Evolutionary conservation across 257 asterid genomes (phyloP), one percentile per base, ranked within the genome.

Genomic region (Salvia rosmarinus): DNA sequence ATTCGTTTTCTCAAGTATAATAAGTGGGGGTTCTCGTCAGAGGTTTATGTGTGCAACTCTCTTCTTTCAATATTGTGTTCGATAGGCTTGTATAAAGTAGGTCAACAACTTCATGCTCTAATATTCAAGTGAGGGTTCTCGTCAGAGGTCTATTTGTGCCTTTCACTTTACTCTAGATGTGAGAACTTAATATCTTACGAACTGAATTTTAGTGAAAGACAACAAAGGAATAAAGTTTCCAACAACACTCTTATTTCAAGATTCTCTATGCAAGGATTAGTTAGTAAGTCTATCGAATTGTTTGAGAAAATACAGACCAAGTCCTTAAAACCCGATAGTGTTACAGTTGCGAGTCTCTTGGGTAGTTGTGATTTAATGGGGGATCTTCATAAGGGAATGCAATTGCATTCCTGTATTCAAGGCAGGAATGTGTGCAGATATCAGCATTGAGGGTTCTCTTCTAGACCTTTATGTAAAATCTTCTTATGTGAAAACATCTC

Each of bases 391-490:
- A 92, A 82, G 78, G 98, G 98, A 70, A 79, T 72, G 72, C 96
- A 92, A 67, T 79, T 92, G 77, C 96, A 92, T 67, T 78, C 94
- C 1, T 82, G 82, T 91, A 60, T 76, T 78, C 57, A 92, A 88
- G 88, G 82, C 85, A 49, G 98, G 98, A 64, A 82, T 92, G 85
- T 89, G 80, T 73, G 79, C 77, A 16, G 98, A 92, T 72, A 79
- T 82, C 68, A 84, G 88, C 71, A 71, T 89, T 20, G 98, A 92
- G 83, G 96, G 98, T 75, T 92, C 96, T 81, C 73, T 92, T 34
- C 85, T 92, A 57, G 95, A 89, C 82, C 90, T 92, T 54, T 92
- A 89, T 72, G 96, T 88, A 32, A 92, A 88, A 80, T 92, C 95
- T 55, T 80, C 85, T 5, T 95, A 92, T 79, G 70, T 89, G 32